These are phyloP conservation scores for Abelmoschus esculentus DNA, from an alignment of 345 rosid species.

Conservation along the genomic window DNA sequence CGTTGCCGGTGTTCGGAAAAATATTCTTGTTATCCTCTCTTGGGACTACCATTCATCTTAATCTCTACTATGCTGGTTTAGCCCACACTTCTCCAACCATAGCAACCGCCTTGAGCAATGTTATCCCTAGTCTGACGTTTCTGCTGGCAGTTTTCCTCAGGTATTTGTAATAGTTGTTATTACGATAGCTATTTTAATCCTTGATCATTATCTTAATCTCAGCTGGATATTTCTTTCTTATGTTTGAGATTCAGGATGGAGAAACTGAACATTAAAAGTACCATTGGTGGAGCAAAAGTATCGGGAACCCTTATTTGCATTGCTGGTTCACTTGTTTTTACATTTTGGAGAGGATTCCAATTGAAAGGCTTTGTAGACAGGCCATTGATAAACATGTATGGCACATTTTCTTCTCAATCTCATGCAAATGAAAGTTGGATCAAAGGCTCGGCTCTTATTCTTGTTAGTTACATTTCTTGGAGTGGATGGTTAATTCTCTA, in stretches of 20 bases:
- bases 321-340: slow-evolving; percentile 34
- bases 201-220: background rate
- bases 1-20: slow-evolving; percentile 23
- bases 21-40: slow-evolving; percentile 34
- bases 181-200: too few relatives aligned
- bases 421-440: slow-evolving; percentile 29
- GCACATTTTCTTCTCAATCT: slow-evolving; percentile 3
- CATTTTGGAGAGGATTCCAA: slow-evolving; percentile 41
- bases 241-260: slow-evolving; percentile 32
- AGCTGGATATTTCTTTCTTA: too few relatives aligned
- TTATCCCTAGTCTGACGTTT: slow-evolving; percentile 36
- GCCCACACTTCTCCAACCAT: slow-evolving; percentile 32
- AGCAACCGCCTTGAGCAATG: slow-evolving; percentile 37
- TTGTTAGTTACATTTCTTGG: slow-evolving; percentile 33
- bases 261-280: slow-evolving; percentile 25
- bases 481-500: slow-evolving; percentile 38
- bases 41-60: slow-evolving; percentile 38
- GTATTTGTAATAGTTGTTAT: too few relatives aligned
- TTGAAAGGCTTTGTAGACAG: slow-evolving; percentile 22
- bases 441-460: slow-evolving; percentile 39
- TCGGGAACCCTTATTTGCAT: slow-evolving; percentile 28
- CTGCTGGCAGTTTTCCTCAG: slow-evolving; percentile 22
- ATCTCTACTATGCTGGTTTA: slow-evolving; percentile 33
- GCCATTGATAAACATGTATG: slow-evolving; percentile 29
- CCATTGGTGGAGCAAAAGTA: slow-evolving; percentile 30